phyloP scores from a whole-genome alignment of 1,139 yeast genomes.

The Magnusiomyces paraingens region DNA sequence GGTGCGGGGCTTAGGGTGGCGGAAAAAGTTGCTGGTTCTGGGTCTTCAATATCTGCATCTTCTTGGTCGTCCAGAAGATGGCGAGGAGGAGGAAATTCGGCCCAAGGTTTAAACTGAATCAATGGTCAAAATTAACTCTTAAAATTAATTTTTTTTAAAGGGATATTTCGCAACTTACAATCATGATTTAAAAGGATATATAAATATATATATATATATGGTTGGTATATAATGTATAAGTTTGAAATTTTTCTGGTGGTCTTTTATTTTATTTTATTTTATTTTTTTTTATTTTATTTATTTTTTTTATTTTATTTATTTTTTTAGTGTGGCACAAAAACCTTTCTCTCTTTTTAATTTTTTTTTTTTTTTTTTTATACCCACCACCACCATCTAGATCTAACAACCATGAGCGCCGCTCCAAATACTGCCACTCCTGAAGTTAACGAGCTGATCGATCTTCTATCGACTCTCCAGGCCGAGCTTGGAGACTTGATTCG shows the following conservation, averaged over 20 bases:
- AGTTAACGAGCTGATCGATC: neutral
- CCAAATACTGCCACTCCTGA: neutral
- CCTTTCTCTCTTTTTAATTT: neutral
- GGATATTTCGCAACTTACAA: too few relatives aligned
- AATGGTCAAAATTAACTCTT: neutral
- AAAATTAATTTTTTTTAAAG: too few relatives aligned
- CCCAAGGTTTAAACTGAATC: slow-evolving; percentile 49
- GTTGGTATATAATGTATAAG: neutral
- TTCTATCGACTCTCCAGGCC: neutral
- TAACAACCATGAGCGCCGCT: neutral
- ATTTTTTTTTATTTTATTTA: too few relatives aligned
- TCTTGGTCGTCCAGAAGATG: slow-evolving; percentile 43
- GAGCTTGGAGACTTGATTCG: slow-evolving; percentile 9
- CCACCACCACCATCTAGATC: neutral
- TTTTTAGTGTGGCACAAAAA: neutral
- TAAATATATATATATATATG: too few relatives aligned
- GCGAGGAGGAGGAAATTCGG: slow-evolving; percentile 47
- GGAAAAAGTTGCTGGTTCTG: slow-evolving; percentile 3
- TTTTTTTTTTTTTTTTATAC: neutral
- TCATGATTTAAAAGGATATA: too few relatives aligned
- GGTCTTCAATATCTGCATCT: slow-evolving; percentile 23
- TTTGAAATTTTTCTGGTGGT: neutral
- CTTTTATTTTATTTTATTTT: too few relatives aligned
- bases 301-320: neutral
- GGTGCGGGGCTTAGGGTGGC: neutral